Percentiles rank a stretch among this genome's conserved stretches.
Evolutionary conservation across 1,284 basidiomycete species (phyloP).

Genomic region (Leucoagaricus sp.): DNA sequence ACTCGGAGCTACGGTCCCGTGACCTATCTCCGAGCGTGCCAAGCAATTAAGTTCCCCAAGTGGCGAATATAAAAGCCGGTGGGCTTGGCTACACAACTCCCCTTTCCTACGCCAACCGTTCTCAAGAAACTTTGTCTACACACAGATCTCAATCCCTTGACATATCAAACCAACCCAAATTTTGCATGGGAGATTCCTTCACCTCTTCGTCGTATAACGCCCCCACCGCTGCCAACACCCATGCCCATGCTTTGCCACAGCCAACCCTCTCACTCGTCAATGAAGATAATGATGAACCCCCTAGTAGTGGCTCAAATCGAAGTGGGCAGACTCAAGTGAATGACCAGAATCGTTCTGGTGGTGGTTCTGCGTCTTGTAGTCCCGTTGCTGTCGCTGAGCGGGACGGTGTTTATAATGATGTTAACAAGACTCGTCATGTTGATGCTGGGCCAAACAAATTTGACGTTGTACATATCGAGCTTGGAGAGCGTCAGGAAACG

Average conservation of each 20-base stretch:
- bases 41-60: neutral
- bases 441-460: neutral
- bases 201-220: conserved; percentile 27
- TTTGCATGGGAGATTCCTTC: conserved; percentile 38
- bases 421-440: conserved; percentile 10
- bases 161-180: neutral
- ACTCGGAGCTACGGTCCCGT: conserved; percentile 9
- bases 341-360: conserved; percentile 7
- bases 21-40: neutral
- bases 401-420: conserved; percentile 11
- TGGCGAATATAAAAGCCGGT: conserved; percentile 15
- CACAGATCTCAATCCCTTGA: too few relatives aligned
- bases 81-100: conserved; percentile 19
- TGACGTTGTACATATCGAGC: neutral
- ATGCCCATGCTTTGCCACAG: conserved; percentile 28
- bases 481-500: neutral
- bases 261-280: conserved; percentile 31
- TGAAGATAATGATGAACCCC: conserved; percentile 43
- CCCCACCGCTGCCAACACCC: conserved; percentile 17
- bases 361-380: conserved; percentile 5
- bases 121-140: neutral
- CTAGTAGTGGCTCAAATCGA: conserved; percentile 37
- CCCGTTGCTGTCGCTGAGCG: conserved; percentile 4
- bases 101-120: conserved; percentile 1
- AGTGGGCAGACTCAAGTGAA: conserved; percentile 34